Evolutionary conservation across 352 stramenopile species (phyloP), one percentile per base, ranked within the genome.

Genomic region (Bremia lactucae): DNA sequence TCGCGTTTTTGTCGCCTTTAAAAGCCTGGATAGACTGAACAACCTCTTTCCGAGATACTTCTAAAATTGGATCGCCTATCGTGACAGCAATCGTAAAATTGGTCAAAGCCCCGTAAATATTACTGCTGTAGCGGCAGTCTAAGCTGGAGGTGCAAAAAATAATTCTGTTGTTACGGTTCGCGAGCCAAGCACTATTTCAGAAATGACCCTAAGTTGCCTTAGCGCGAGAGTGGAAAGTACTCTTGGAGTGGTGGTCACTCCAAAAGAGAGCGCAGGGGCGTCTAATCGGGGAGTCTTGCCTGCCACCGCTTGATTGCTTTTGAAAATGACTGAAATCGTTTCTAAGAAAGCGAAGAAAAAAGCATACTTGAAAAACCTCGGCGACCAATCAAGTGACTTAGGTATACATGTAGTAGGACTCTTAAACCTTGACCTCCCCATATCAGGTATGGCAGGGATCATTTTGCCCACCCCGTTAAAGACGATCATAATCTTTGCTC

Each of bases 251-350:
- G 57, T 65, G 54, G 57, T 75, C 65, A 58, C 59, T 54, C 50
- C 44, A 59, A 63, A 35, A 65, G 37, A 55, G 46, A 31, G 49
- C 28, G 41, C 34, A 46, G 41, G 52, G 49, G 54, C 53, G 46
- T 68, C 44, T 72, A 72, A 68, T 72, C 19, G 50, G 54, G 46
- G 46, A 34, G 52, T 37, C 50, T 41, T 44, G 54, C 57, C 61
- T 68, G 52, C 62, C 62, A 68, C 58, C 28, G 59, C 55, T 65
- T 35, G 59, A 29, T 65, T 65, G 59, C 58, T 73, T 73, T 73
- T 50, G 52, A 69, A 73, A 73, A 69, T 69, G 62, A 68, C 51
- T 63, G 55, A 61, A 57, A 55, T 44, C 39, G 46, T 56, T 55
- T 62, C 47, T 62, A 40, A 33, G 55, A 63, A 62, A 65, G 47